These are phyloP conservation scores for Saccharomyces hybrid DNA, from an alignment of 1,139 yeast species.

Conservation along the genomic window DNA sequence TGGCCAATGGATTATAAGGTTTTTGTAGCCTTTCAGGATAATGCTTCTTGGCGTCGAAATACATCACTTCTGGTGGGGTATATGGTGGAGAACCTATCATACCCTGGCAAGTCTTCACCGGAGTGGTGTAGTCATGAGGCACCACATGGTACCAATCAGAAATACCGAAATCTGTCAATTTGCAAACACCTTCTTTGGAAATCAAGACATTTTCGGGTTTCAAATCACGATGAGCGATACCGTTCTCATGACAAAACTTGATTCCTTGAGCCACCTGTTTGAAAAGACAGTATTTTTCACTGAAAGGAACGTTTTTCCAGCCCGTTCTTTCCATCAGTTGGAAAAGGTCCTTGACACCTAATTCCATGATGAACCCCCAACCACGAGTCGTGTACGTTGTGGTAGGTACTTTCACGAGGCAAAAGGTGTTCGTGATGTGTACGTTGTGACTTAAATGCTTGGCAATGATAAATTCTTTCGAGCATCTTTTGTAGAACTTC, in stretches of 20 bases:
- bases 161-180: conserved; percentile 72
- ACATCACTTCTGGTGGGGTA: conserved; percentile 70
- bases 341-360: conserved; percentile 62
- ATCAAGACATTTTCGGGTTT: conserved; percentile 88
- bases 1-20: conserved; percentile 57
- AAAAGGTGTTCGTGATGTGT: conserved; percentile 53
- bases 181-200: conserved; percentile 48
- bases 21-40: conserved; percentile 28
- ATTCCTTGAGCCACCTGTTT: conserved; percentile 48
- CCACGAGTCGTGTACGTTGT: conserved; percentile 52
- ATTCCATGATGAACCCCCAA: conserved; percentile 72
- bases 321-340: conserved; percentile 47
- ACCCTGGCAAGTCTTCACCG: conserved; percentile 38
- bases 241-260: conserved; percentile 65
- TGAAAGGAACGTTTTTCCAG: conserved; percentile 44
- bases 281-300: conserved; percentile 46
- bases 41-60: conserved; percentile 35
- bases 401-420: conserved; percentile 52
- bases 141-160: conserved; percentile 55
- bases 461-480: conserved; percentile 57
- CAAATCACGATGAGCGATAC: conserved; percentile 85
- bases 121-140: conserved; percentile 47
- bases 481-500: conserved; percentile 59
- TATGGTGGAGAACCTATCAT: conserved; percentile 77
- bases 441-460: conserved; percentile 44